Evolutionary conservation across 768 basidiomycete species (phyloP).

Genomic region (Naematelia encephala): DNA sequence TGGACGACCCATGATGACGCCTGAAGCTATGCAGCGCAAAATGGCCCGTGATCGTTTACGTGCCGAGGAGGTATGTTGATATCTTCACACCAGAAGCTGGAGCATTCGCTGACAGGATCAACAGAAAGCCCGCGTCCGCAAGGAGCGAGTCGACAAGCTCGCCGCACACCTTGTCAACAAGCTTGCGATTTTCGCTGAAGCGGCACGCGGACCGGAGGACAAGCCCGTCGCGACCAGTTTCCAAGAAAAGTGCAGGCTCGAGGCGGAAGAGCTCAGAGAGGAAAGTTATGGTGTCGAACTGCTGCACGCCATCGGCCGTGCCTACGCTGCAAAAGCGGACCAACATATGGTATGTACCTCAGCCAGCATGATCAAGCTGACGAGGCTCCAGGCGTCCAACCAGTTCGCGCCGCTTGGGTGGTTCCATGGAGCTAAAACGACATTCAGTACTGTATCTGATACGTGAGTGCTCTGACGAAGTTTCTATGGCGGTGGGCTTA

Average conservation of each 20-base stretch:
- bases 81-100: background rate
- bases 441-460: conserved; percentile 44
- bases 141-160: conserved; percentile 48
- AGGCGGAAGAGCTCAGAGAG: conserved; percentile 50
- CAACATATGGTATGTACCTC: conserved; percentile 27
- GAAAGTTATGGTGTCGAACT: conserved; percentile 52
- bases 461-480: conserved; percentile 44
- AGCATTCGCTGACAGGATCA: background rate
- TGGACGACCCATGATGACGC: conserved; percentile 43
- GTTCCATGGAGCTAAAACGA: conserved; percentile 51
- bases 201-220: conserved; percentile 43
- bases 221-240: conserved; percentile 43
- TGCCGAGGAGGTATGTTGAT: conserved; percentile 30
- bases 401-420: conserved; percentile 50
- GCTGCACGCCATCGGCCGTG: conserved; percentile 47
- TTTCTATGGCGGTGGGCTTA: conserved; percentile 10
- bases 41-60: conserved; percentile 30
- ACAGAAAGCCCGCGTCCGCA: conserved; percentile 39
- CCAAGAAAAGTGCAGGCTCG: conserved; percentile 49
- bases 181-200: conserved; percentile 49
- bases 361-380: background rate
- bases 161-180: conserved; percentile 45
- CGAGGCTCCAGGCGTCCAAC: conserved; percentile 33
- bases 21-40: conserved; percentile 44
- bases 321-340: conserved; percentile 47